Evolutionary conservation across 2,329 filamentous ascomycete species (phyloP), one percentile per base, ranked within the genome.

Genomic region (Hymenoscyphus fraxineus): DNA sequence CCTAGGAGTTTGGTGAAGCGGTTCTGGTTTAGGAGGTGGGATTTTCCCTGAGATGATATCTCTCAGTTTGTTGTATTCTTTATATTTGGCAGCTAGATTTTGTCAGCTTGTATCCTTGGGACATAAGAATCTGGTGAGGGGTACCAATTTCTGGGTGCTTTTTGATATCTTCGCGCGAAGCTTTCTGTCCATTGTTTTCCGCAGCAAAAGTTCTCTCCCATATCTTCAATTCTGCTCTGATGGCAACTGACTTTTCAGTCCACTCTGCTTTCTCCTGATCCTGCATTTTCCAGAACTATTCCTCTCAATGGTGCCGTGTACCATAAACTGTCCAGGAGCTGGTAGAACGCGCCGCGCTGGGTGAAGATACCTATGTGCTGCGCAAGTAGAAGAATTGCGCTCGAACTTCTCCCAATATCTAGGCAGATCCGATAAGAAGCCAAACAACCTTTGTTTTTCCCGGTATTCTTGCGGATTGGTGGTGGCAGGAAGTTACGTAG

Each of bases 81-180:
- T 92, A 77, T 94, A 94, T 73, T 92, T 93, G 13, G 66, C 64
- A 59, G 55, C 72, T 75, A 63, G 9, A 64, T n/a, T 35, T 35
- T 56, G 58, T 67, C 47, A 68, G 39, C n/a, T 41, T 16, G 19
- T 4, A 6, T 27, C 16, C 31, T n/a, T 38, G 16, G 47, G 12
- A n/a, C 6, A 4, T n/a, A 32, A 9, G 31, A 56, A 64, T 19
- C 7, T 51, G 19, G n/a, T 19, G 38, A 31, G 38, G 58, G 47
- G 79, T 83, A 92, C 90, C 88, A 71, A 93, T 92, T 0, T 83
- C 82, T 6, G 84, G 82, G 71, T 91, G 87, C 61, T 83, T 81
- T 77, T 92, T 93, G 79, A 94, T 93, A 72, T 92, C 90, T n/a
- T 87, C 84, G 64, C 89, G 83, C 59, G 82, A 80, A 3, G 91